phyloP scores from a whole-genome alignment of 148 eudicot genomes.

The Rhododendron simsii region DNA sequence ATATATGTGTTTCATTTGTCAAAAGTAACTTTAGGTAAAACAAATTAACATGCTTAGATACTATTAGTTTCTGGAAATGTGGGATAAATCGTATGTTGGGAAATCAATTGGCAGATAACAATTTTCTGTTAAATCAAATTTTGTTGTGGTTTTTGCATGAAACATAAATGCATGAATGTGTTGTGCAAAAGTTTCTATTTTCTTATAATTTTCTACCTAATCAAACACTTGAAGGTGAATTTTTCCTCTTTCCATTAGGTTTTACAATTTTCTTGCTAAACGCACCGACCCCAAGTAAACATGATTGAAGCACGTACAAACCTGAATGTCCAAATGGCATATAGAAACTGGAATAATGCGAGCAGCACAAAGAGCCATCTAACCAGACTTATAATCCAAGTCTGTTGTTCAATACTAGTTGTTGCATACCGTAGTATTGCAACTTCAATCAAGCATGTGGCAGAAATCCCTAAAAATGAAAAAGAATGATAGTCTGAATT shows the following conservation, averaged over 20 bases:
- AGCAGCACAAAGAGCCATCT: slow-evolving; percentile 39
- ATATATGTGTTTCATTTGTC: not conserved
- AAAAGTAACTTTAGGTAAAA: not conserved
- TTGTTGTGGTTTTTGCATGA: not conserved
- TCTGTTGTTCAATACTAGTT: slow-evolving; percentile 32
- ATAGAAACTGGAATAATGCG: slow-evolving; percentile 37
- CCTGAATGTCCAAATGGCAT: slow-evolving; percentile 68
- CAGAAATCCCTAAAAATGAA: slow-evolving; percentile 35
- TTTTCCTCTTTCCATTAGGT: not conserved
- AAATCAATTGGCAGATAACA: not conserved
- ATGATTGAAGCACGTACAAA: slow-evolving; percentile 4
- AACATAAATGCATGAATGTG: not conserved
- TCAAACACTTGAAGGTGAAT: not conserved
- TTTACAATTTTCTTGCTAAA: not conserved
- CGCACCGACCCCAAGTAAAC: not conserved
- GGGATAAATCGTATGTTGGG: not conserved
- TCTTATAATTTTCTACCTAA: not conserved
- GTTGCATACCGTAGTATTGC: slow-evolving; percentile 35
- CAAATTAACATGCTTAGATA: not conserved
- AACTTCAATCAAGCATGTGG: slow-evolving; percentile 48
- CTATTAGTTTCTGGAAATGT: not conserved
- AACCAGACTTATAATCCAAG: slow-evolving; percentile 29
- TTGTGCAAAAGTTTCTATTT: not conserved
- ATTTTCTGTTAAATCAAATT: not conserved
- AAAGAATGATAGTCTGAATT: slow-evolving; percentile 8